Base-by-base conservation (phyloP, 2,329 filamentous ascomycete species). In the Aspergillus persii region DNA sequence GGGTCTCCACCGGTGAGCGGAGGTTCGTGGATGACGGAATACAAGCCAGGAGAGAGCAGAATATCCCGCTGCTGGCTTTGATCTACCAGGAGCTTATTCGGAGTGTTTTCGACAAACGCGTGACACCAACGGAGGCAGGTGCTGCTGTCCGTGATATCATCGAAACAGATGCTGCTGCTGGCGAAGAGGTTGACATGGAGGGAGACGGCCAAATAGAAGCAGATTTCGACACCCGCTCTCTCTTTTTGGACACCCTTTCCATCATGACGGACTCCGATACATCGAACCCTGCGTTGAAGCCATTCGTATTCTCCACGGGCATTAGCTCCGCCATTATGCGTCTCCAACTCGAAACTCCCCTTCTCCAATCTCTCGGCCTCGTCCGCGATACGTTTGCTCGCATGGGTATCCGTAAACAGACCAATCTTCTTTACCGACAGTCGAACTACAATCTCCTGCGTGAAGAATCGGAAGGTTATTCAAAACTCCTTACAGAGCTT, bases 381-480 rank as follows among this genome's bases (percentile, higher is more conserved):
- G 91, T 96, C 52, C 86, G 92, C 53, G 86, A 89, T n/a, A 94
- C 89, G 5, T 99, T 98, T 74, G 82, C 85, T 58, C 89, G 89
- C 65, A 86, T 95, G 71, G 89, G 89, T 15, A 92, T 96, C 64
- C 88, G 94, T 57, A 92, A 96, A 70, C 90, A 93, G 52, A 99
- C 95, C 7, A 96, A 97, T 68, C 82, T 95, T 4, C 84, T 99
- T 0, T 99, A 99, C 74, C 89, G 93, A 61, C 95, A 98, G 76
- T 92, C 94, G 12, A 98, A 96, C 75, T 98, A 96, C 80, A 99
- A 99, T 69, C 80, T 99, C 7, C 81, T 99, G 23, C 88, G 95
- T 49, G 95, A 99, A 78, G 95, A 99, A 76, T 92, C 92, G 0
- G 95, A 99, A 77, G 95, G 96, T 46, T 99, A 96, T 72, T 93